phyloP scores from a whole-genome alignment of 2,329 filamentous ascomycete genomes.

The Calonectria hongkongensis region DNA sequence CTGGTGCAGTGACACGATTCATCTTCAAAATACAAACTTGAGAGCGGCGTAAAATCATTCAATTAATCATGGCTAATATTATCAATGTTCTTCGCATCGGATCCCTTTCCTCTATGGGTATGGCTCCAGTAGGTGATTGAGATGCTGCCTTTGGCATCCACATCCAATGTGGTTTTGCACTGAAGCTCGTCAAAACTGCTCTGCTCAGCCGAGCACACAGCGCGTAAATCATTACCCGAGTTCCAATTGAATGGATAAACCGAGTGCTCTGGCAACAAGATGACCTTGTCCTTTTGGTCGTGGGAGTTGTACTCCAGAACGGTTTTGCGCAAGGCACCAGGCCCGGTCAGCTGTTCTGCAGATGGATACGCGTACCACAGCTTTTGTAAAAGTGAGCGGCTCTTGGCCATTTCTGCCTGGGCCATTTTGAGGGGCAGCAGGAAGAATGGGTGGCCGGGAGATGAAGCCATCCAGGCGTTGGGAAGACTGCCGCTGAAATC shows the following conservation, averaged over 20 bases:
- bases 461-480: constrained; percentile 62
- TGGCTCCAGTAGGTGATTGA: constrained; percentile 56
- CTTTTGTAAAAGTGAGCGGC: constrained; percentile 5
- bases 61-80: constrained; percentile 22
- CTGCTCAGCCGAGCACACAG: constrained; percentile 49
- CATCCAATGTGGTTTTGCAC: constrained; percentile 49
- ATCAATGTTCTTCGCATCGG: constrained; percentile 8
- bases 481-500: constrained; percentile 58
- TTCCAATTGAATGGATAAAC: constrained; percentile 56
- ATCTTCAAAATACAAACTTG: neutral
- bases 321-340: constrained; percentile 40
- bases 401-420: constrained; percentile 33
- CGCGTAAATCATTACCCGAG: constrained; percentile 34
- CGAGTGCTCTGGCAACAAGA: constrained; percentile 47
- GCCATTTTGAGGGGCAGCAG: constrained; percentile 52
- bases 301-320: constrained; percentile 31
- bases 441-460: constrained; percentile 60
- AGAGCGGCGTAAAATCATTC: neutral
- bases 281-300: constrained; percentile 41
- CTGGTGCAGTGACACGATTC: neutral
- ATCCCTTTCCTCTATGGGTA: constrained; percentile 44
- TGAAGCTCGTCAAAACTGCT: constrained; percentile 41
- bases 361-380: constrained; percentile 28
- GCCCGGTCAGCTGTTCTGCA: constrained; percentile 46
- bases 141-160: constrained; percentile 49